These are phyloP conservation scores for Penicillium subrubescens DNA, from an alignment of 495 filamentous ascomycete species.

Conservation along the genomic window DNA sequence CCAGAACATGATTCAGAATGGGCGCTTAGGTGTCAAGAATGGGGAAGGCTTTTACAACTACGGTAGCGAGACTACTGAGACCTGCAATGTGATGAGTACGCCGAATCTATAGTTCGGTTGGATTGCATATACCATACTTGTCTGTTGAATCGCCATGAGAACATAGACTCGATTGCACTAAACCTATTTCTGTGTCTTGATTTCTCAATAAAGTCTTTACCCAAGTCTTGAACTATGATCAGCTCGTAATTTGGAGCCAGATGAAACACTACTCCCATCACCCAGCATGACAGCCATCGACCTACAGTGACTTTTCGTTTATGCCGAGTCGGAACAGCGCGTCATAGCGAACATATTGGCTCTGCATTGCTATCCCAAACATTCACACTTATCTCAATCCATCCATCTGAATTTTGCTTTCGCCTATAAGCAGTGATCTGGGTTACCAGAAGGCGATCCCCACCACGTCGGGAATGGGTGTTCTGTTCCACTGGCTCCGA, in stretches of 20 bases:
- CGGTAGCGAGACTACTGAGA: neutral
- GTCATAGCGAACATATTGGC: neutral
- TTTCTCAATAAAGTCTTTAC: neutral
- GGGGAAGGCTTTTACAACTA: slow-evolving; percentile 40
- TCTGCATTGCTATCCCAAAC: neutral
- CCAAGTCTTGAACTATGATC: no score
- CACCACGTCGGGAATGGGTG: slow-evolving; percentile 46
- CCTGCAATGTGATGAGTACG: neutral
- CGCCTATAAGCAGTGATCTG: slow-evolving; percentile 14
- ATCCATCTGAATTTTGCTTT: neutral
- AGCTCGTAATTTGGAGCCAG: neutral
- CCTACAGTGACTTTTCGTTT: neutral
- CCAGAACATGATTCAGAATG: slow-evolving; percentile 26
- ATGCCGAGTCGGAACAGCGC: neutral
- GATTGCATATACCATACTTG: neutral
- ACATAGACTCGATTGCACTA: neutral
- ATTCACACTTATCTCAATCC: neutral
- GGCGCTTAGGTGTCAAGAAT: slow-evolving; percentile 34
- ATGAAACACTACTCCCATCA: neutral
- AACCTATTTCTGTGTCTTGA: neutral
- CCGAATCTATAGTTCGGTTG: neutral
- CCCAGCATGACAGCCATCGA: neutral
- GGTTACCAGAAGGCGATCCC: slow-evolving; percentile 41
- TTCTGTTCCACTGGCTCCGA: slow-evolving; percentile 43
- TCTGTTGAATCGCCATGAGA: neutral